A percentile compares a stretch with the other conserved stretches of the same genome.
Conservation (phyloP, 2,329 filamentous ascomycete species). For the Aureobasidium mangrovei region DNA sequence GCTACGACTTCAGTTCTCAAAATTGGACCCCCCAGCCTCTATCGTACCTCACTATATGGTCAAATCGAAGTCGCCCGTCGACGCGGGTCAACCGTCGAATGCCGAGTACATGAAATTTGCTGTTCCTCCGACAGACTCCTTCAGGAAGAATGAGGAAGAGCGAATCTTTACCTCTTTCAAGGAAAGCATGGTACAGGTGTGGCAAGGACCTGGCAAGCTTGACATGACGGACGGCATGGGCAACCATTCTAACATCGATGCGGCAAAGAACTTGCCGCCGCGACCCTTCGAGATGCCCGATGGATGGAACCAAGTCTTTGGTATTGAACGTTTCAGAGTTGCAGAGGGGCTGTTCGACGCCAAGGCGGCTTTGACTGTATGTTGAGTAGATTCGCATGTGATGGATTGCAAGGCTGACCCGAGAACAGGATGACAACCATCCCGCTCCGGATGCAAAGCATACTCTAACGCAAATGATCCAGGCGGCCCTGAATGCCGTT, state of each 20-base stretch:
- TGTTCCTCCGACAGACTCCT: slow-evolving; percentile 56
- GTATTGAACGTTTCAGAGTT: slow-evolving; percentile 74
- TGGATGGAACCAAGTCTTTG: slow-evolving; percentile 92
- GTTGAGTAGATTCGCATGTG: not conserved
- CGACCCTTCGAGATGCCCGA: slow-evolving; percentile 96
- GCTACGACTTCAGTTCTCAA: slow-evolving; percentile 69
- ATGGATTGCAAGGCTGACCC: not conserved
- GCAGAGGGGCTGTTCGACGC: slow-evolving; percentile 90
- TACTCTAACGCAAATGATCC: slow-evolving; percentile 76
- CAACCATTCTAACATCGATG: slow-evolving; percentile 61
- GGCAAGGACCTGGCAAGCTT: slow-evolving; percentile 70
- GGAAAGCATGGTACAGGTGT: slow-evolving; percentile 91
- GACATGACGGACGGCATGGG: slow-evolving; percentile 34
- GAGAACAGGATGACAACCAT: slow-evolving; percentile 35
- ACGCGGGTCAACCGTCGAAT: slow-evolving; percentile 72
- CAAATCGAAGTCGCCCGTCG: slow-evolving; percentile 77
- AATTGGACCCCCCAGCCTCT: slow-evolving; percentile 58
- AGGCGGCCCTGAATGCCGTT: slow-evolving; percentile 64
- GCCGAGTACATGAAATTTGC: slow-evolving; percentile 64
- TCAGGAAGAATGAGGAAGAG: slow-evolving; percentile 80
- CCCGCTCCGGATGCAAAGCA: slow-evolving; percentile 52
- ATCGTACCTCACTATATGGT: slow-evolving; percentile 82
- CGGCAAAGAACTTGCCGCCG: slow-evolving; percentile 62
- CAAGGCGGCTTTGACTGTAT: slow-evolving; percentile 53
- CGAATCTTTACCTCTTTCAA: slow-evolving; percentile 93